phyloP scores from a whole-genome alignment of 2,329 filamentous ascomycete species.

The Juglanconis juglandina region DNA sequence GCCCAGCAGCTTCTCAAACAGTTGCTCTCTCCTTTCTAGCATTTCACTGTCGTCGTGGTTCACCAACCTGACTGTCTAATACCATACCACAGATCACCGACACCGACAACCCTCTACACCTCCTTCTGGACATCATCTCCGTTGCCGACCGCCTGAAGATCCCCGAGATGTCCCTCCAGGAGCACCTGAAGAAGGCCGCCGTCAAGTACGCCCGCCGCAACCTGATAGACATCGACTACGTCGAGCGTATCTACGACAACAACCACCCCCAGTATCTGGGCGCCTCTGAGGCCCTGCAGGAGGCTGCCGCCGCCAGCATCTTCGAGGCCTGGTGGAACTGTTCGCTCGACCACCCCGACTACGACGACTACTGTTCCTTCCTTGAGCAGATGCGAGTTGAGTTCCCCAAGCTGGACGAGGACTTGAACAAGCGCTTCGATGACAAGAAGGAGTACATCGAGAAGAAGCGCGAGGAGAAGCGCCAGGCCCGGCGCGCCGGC shows the following conservation, averaged over 20 bases:
- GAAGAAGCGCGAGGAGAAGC: conserved; percentile 13
- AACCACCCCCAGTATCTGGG: neutral
- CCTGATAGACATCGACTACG: conserved; percentile 4
- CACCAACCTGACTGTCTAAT: neutral
- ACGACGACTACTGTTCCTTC: conserved; percentile 7
- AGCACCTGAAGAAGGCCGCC: conserved; percentile 14
- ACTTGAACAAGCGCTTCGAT: conserved; percentile 14
- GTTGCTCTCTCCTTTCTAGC: too few species aligned
- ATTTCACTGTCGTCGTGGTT: neutral
- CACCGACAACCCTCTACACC: conserved; percentile 8
- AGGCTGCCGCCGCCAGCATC: conserved; percentile 16
- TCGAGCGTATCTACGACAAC: conserved; percentile 12
- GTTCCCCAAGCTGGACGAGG: conserved; percentile 13
- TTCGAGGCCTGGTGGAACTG: conserved; percentile 17
- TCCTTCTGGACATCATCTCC: conserved; percentile 11
- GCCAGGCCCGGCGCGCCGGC: neutral
- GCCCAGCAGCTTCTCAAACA: too few species aligned
- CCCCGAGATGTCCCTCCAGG: conserved; percentile 17
- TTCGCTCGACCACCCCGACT: conserved; percentile 13
- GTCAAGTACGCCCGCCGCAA: conserved; percentile 13
- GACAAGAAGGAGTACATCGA: conserved; percentile 16
- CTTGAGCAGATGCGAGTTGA: conserved; percentile 15
- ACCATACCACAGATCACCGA: neutral
- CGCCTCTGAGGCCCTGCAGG: conserved; percentile 1
- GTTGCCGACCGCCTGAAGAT: conserved; percentile 12